Percentiles rank a stretch among this genome's conserved stretches.
phyloP scores from a whole-genome alignment of 2,329 filamentous ascomycete species.

The Xylaria sp. region DNA sequence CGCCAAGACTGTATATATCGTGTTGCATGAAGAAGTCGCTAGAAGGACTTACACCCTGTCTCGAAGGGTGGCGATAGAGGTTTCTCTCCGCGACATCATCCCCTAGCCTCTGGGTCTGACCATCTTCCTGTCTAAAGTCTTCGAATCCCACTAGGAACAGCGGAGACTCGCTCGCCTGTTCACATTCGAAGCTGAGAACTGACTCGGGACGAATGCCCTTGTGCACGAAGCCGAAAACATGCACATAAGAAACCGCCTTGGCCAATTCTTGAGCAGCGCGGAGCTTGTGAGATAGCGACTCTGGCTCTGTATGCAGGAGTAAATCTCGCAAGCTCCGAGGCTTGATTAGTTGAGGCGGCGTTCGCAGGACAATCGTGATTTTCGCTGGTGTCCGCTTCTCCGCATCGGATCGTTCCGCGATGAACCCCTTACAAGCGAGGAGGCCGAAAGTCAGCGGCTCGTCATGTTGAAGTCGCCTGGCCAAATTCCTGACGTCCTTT shows the following conservation, averaged over 20 bases:
- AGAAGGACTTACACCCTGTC: not conserved
- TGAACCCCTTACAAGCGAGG: not conserved
- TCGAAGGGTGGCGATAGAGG: constrained; percentile 21
- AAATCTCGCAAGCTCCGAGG: not conserved
- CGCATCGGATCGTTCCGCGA: not conserved
- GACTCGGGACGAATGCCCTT: constrained; percentile 51
- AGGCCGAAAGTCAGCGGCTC: not conserved
- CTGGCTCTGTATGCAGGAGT: not conserved
- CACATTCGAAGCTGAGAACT: constrained; percentile 40
- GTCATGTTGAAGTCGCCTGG: not conserved
- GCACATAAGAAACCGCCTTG: constrained; percentile 30
- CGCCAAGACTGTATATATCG: constrained; percentile 15
- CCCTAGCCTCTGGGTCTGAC: not conserved
- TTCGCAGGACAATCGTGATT: constrained; percentile 4
- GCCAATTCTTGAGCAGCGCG: constrained; percentile 1
- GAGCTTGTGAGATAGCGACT: constrained; percentile 1
- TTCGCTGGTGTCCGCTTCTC: not conserved
- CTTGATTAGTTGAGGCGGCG: not conserved
- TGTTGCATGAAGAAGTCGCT: constrained; percentile 6
- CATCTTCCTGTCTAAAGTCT: constrained; percentile 11
- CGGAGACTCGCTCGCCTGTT: too few relatives aligned
- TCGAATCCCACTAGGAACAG: constrained; percentile 26
- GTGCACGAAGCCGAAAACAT: constrained; percentile 49
- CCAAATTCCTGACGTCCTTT: constrained; percentile 18
- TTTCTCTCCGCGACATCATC: constrained; percentile 12